Conservation (phyloP, 192 early-diverging fungal genomes). For the Podila clonocystis region DNA sequence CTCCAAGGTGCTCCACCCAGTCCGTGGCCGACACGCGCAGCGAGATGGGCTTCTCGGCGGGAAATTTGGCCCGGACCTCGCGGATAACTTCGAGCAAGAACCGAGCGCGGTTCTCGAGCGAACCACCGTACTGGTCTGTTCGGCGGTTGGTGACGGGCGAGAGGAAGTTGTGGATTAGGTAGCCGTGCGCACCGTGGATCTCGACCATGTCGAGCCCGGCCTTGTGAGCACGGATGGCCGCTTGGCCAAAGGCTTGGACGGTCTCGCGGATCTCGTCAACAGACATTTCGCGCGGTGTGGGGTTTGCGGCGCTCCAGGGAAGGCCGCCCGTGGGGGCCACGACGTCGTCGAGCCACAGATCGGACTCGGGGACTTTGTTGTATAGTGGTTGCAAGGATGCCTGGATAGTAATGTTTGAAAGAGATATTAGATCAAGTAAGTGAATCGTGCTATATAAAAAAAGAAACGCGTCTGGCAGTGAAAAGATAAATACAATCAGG, state of each 20-base stretch:
- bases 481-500: background rate
- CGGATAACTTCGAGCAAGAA: constrained; percentile 67
- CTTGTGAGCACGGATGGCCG: constrained; percentile 74
- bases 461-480: background rate
- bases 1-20: constrained; percentile 58
- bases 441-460: background rate
- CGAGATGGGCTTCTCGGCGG: constrained; percentile 75
- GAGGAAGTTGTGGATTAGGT: constrained; percentile 84
- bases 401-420: no score
- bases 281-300: constrained; percentile 66
- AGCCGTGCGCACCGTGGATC: constrained; percentile 93
- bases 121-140: constrained; percentile 93
- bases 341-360: constrained; percentile 77
- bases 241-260: constrained; percentile 69
- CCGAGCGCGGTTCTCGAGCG: constrained; percentile 83
- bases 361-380: constrained; percentile 11
- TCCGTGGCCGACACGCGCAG: constrained; percentile 85
- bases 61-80: constrained; percentile 71
- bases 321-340: constrained; percentile 68
- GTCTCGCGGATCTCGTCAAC: constrained; percentile 73
- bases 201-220: constrained; percentile 93
- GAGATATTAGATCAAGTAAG: background rate
- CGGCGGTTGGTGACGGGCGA: constrained; percentile 85
- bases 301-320: constrained; percentile 49
- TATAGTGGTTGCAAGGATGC: background rate